Conservation (phyloP, 352 stramenopile genomes). For the Phytopythium boreale region DNA sequence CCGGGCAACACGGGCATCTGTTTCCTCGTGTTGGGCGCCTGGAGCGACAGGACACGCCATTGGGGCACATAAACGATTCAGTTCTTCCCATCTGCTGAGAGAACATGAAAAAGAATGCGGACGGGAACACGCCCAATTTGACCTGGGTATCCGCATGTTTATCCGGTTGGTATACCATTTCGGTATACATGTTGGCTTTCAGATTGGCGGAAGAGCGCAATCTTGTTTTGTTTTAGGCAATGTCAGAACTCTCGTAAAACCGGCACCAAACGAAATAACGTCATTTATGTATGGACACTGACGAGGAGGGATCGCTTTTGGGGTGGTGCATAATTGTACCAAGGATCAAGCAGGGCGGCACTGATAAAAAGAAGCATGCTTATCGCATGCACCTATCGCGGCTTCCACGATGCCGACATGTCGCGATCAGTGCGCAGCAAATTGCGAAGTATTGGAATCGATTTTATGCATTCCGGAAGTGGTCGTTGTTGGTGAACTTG, state of each 20-base stretch:
- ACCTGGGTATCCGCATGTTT: neutral
- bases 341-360: too few species aligned
- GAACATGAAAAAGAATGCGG: neutral
- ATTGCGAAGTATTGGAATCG: neutral
- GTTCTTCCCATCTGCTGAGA: neutral
- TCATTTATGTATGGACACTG: too few species aligned
- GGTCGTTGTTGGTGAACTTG: neutral
- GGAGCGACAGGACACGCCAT: conserved; percentile 6
- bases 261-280: neutral
- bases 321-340: too few species aligned
- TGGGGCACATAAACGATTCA: neutral
- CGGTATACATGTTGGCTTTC: neutral
- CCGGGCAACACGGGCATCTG: conserved; percentile 6
- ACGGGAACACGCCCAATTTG: neutral
- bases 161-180: neutral
- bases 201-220: neutral
- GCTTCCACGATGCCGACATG: neutral
- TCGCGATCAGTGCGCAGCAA: too few species aligned
- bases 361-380: neutral
- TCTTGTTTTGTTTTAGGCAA: neutral
- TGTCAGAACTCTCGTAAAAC: neutral
- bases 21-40: conserved; percentile 2
- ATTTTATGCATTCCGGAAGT: neutral
- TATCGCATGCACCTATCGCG: neutral
- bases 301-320: too few species aligned